Conservation (phyloP, 805 yeast genomes). For the Nakazawaea peltata region DNA sequence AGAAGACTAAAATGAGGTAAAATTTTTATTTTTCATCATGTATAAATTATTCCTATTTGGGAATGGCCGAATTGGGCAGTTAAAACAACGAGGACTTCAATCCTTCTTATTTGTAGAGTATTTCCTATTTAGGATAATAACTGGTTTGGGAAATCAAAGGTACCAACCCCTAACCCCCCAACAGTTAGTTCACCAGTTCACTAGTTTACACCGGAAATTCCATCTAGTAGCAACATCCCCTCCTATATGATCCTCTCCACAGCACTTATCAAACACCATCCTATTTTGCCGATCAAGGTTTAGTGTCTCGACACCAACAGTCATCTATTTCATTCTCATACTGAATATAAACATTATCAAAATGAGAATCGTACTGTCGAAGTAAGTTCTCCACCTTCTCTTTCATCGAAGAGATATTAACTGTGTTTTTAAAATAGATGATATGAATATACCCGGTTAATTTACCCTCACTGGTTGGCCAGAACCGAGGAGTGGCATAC, state of each 20-base stretch:
- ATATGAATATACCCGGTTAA: slow-evolving; percentile 79
- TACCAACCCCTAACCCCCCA: no score
- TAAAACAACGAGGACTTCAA: no score
- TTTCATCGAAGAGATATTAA: slow-evolving; percentile 18
- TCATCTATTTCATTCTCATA: slow-evolving; percentile 29
- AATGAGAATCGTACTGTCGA: slow-evolving; percentile 11
- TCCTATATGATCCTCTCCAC: no score
- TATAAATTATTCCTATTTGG: not conserved
- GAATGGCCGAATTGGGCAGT: not conserved
- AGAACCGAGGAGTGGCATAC: slow-evolving; percentile 84
- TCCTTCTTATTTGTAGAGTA: no score
- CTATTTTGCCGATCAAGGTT: no score
- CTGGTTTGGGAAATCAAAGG: no score
- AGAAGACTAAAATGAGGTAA: not conserved
- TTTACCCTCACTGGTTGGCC: slow-evolving; percentile 48
- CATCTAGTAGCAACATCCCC: no score
- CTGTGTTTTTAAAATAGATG: slow-evolving; percentile 42
- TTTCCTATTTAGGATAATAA: no score
- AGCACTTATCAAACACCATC: no score
- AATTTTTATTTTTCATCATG: not conserved
- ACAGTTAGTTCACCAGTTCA: no score
- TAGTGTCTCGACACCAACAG: slow-evolving; percentile 26
- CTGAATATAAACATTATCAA: slow-evolving; percentile 22
- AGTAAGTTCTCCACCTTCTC: slow-evolving; percentile 20
- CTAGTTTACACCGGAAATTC: no score